Base-by-base conservation (phyloP, 2,329 filamentous ascomycete species). In the Exophiala oligosperma region DNA sequence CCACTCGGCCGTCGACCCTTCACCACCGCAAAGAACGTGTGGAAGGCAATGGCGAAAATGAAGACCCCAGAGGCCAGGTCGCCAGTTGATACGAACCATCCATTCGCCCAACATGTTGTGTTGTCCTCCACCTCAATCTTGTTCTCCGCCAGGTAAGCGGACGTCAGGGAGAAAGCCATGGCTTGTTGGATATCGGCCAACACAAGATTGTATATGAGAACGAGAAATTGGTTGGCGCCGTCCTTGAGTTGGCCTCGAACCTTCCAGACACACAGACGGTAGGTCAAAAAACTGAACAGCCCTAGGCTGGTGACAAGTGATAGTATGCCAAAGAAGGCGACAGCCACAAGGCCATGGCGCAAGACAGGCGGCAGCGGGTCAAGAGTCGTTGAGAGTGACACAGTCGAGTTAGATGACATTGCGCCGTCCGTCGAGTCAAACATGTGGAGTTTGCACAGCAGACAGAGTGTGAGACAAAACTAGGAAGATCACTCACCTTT, bases 161-260 rank as follows among this genome's bases (percentile, higher is more conserved):
- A 64, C 35, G 76, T 79, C 52, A 82, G 73, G 2, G 78, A 66
- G 61, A 82, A 82, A 0, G 77, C 78, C 21, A 81, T 68, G 0
- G 79, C 75, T 67, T 81, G 79, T 62, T 78, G 77, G n/a, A 82
- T 72, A 70, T 82, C 80, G 4, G 79, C 80, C 41, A 83, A 60
- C 1, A 82, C 69, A 12, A 83, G 73, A 56, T 82, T 81, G 68
- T 79, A 81, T 51, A 82, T 81, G 24, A 82, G 73, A 40, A 82
- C 68, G n/a, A 82, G 71, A 54, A 80, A 81, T 69, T 82, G 79
- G 62, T 82, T 82, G 68, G 81, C 78, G 59, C 79, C 78, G 53
- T 81, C 79, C 58, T 79, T 79, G 60, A 77, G 71, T 40, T 72
- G 68, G 64, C 80, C 79, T 59, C 75, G 75, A 54, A 71, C 73